phyloP scores from a whole-genome alignment of 306 rosid genomes.

The Vigna radiata region DNA sequence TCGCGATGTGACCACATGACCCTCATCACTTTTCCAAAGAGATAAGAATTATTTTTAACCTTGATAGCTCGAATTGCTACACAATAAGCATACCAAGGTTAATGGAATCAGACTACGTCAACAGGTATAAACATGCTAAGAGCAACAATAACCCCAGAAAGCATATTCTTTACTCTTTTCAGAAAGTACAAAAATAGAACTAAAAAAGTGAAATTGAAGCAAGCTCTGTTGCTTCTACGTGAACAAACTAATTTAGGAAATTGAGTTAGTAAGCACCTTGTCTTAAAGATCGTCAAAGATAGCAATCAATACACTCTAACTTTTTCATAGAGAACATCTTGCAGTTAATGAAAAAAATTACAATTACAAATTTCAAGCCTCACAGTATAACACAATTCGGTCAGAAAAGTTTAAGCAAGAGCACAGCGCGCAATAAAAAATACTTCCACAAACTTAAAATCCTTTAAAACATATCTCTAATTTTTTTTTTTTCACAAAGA shows the following conservation, averaged over 20 bases:
- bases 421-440: neutral
- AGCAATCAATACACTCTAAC: neutral
- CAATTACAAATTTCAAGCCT: neutral
- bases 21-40: constrained; percentile 76
- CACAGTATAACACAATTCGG: neutral
- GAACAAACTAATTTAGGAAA: neutral
- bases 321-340: neutral
- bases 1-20: constrained; percentile 90
- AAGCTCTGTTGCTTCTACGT: neutral
- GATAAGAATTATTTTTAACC: constrained; percentile 59
- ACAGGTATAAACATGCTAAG: neutral
- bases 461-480: neutral
- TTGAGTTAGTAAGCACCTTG: neutral
- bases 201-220: neutral
- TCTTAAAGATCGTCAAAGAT: neutral
- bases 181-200: neutral
- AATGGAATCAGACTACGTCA: neutral
- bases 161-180: neutral
- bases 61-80: constrained; percentile 74
- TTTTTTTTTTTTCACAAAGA: neutral
- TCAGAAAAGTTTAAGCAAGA: neutral
- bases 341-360: neutral
- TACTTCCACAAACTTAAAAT: neutral
- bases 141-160: neutral
- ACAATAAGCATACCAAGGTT: constrained; percentile 16